Evolutionary conservation across 768 basidiomycete species (phyloP), one percentile per base, ranked within the genome.

Genomic region (Paxillus ammoniavirescens): DNA sequence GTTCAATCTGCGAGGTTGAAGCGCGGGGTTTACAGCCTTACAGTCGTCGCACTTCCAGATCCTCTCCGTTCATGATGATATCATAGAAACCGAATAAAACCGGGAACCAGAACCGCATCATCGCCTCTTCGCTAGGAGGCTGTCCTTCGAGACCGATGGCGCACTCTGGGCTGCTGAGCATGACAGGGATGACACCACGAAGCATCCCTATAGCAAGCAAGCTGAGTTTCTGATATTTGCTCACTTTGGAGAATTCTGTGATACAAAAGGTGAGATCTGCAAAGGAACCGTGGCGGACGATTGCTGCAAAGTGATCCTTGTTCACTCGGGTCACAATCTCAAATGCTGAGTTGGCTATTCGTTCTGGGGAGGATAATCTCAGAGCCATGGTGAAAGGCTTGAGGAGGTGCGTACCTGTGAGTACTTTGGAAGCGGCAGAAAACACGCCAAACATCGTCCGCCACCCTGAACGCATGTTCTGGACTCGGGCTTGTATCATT

Each of bases 51-150:
- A 99, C 94, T 81, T 99, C 97, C 26, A 99, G 75, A 65, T 99
- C 97, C 69, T 98, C 97, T 15, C 93, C 97, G 57, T 97, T 98
- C 96, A 99, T 98, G 67, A 99, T 96, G 50, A 99, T 96, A 69
- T 98, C 97, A 72, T 95, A 98, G 75, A 98, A 98, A n/a, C 91
- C 89, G 65, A 98, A 96, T 36, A 98, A 77, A 2, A 93, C 85
- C 0, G 97, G 97, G 76, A 91, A 94, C 97, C 97, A 99, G 71
- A 87, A 98, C 61, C 86, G 89, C 72, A 98, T 89, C 91, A 94
- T 95, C 28, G 82, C 84, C 56, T 97, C 96, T 54, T 91, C 89
- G 61, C 76, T 77, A 0, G 75, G 68, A n/a, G 69, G 60, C 40
- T 63, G 72, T 23, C 64, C 62, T 38, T 67, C 65, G n/a, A 67